Conservation (phyloP, 768 basidiomycete genomes). For the Punctularia strigosozonata region DNA sequence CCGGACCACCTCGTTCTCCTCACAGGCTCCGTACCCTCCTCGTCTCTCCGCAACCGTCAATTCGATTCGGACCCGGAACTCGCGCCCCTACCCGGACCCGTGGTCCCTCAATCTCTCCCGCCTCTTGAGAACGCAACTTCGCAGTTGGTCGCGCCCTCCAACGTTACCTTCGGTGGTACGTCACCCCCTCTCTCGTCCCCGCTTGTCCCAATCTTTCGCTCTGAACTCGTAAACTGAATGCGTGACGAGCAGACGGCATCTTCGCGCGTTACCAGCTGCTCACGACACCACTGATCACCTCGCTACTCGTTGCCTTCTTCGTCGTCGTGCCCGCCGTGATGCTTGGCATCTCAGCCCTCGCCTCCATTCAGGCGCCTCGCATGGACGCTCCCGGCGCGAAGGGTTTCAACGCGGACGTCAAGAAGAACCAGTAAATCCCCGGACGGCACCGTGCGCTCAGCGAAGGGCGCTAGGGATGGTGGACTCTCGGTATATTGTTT, state of each 20-base stretch:
- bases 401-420: conserved; percentile 56
- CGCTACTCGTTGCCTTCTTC: conserved; percentile 54
- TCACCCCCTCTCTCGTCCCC: conserved; percentile 19
- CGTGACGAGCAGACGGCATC: conserved; percentile 47
- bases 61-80: neutral
- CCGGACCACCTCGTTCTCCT: conserved; percentile 59
- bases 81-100: neutral
- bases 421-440: conserved; percentile 72
- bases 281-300: conserved; percentile 60
- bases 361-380: conserved; percentile 64
- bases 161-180: conserved; percentile 18
- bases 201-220: no score
- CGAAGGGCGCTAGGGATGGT: no score
- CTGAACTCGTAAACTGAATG: no score
- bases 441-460: no score
- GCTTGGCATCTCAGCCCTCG: conserved; percentile 52
- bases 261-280: conserved; percentile 67
- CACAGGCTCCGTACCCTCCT: conserved; percentile 34
- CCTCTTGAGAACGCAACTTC: no score
- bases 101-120: no score
- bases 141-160: neutral
- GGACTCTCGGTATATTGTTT: no score
- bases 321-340: conserved; percentile 55
- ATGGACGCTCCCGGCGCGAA: conserved; percentile 55
- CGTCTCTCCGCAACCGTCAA: conserved; percentile 18